Percentiles rank a stretch among this genome's conserved stretches.
Evolutionary conservation across 2,329 filamentous ascomycete genomes (phyloP).

Genomic region (Talaromyces sp.): DNA sequence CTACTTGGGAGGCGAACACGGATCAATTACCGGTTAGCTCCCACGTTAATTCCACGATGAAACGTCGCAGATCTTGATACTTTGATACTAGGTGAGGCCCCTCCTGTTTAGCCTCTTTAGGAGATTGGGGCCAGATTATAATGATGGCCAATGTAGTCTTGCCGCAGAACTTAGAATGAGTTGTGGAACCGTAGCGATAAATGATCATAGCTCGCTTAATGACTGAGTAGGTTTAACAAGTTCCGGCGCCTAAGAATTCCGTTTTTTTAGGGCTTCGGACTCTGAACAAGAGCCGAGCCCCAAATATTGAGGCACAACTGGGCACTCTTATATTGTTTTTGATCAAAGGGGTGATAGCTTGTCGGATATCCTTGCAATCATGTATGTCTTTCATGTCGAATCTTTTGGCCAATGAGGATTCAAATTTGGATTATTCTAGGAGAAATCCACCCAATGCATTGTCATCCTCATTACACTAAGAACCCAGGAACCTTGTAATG

Average conservation of each 20-base stretch:
- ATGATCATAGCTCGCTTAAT: not conserved
- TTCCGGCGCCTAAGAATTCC: not conserved
- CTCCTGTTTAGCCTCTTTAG: not conserved
- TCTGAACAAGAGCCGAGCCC: not conserved
- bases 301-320: not conserved
- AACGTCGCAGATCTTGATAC: not conserved
- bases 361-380: not conserved
- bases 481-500: not conserved
- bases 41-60: not conserved
- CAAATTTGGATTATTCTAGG: not conserved
- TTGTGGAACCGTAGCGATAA: not conserved
- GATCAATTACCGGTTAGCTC: not conserved
- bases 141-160: not conserved
- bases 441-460: not conserved
- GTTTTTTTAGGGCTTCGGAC: not conserved
- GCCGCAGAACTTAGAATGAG: not conserved
- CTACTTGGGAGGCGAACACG: not conserved
- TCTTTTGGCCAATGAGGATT: not conserved
- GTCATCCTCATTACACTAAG: not conserved
- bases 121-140: not conserved
- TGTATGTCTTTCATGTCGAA: not conserved
- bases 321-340: not conserved
- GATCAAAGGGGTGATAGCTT: not conserved
- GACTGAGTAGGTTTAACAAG: not conserved
- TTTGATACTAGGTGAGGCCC: not conserved